Base-by-base conservation (phyloP, 352 stramenopile genomes). In the Globisporangium paddicum region DNA sequence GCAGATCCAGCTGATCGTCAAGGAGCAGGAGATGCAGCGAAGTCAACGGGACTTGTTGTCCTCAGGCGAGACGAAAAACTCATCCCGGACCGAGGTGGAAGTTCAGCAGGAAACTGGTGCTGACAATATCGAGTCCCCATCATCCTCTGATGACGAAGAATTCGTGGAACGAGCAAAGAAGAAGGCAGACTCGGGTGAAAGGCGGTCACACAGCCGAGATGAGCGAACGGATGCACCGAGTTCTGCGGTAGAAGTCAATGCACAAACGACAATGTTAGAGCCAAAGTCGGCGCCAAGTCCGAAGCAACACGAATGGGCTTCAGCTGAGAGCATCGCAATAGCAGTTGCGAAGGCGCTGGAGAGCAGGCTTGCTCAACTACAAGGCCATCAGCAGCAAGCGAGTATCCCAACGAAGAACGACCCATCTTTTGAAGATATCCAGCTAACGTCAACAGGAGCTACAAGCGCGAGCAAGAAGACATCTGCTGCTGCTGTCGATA, bases 281-380 rank as follows among this genome's bases (percentile, higher is more conserved):
- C 25, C 37, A 48, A 25, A 30, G 5, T 34, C 14, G 13, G 11
- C 37, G 13, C 25, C 37, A 30, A 58, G 30, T 7, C n/a, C 26
- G 21, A 64, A 28, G 23, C 37, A 16, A 65, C 58, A 16, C 38
- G 46, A 51, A 5, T 60, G 49, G 42, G 35, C 5, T 2, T 40
- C 66, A 19, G 65, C 66, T 38, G 72, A 82, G 50, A 67, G 60
- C 25, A 77, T 84, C 60, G 71, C 75, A 2, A 44, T 69, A 19
- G 58, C 73, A 8, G 72, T 85, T 3, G 70, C 68, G 2, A 73
- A 76, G 58, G 66, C 68, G 0, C 64, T 82, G 32, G 70, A 82
- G 63, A 56, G 54, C 0, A 69, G 75, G 38, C 71, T 82, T 50
- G 59, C 67, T 37, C 48, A 45, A 7, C 28, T 62, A 2, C 56